phyloP scores from a whole-genome alignment of 2,329 filamentous ascomycete species.

The Cadophora malorum region DNA sequence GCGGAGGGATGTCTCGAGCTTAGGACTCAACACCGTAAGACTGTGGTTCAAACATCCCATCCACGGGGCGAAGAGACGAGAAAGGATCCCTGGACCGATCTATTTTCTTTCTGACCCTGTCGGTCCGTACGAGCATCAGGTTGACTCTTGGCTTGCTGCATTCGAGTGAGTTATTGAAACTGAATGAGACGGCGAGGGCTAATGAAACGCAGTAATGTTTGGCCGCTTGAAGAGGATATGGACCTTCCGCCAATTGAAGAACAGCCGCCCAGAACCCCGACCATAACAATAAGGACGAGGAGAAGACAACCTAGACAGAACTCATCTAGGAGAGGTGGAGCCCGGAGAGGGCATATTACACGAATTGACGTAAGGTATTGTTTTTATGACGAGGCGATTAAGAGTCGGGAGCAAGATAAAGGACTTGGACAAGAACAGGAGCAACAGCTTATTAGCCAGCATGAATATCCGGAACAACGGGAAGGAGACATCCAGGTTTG shows the following conservation, averaged over 20 bases:
- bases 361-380: background rate
- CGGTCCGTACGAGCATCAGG: conserved; percentile 19
- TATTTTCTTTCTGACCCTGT: conserved; percentile 23
- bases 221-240: conserved; percentile 4
- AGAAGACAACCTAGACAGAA: background rate
- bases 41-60: conserved; percentile 28
- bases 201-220: background rate
- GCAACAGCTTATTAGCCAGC: background rate
- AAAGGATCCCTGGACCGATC: conserved; percentile 18
- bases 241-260: background rate
- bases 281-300: conserved; percentile 6
- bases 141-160: conserved; percentile 21
- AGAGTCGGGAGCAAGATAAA: background rate
- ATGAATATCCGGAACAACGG: background rate
- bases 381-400: background rate
- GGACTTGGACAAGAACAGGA: background rate
- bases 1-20: conserved; percentile 15
- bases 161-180: conserved; percentile 23
- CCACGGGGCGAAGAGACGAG: conserved; percentile 14
- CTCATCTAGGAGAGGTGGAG: background rate
- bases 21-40: conserved; percentile 22
- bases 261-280: background rate
- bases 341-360: background rate
- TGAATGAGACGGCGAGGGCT: background rate
- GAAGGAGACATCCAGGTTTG: background rate